A percentile compares a stretch with the other conserved stretches of the same genome.
phyloP scores from a whole-genome alignment of 768 basidiomycete species.

The Phanerochaete carnosa region DNA sequence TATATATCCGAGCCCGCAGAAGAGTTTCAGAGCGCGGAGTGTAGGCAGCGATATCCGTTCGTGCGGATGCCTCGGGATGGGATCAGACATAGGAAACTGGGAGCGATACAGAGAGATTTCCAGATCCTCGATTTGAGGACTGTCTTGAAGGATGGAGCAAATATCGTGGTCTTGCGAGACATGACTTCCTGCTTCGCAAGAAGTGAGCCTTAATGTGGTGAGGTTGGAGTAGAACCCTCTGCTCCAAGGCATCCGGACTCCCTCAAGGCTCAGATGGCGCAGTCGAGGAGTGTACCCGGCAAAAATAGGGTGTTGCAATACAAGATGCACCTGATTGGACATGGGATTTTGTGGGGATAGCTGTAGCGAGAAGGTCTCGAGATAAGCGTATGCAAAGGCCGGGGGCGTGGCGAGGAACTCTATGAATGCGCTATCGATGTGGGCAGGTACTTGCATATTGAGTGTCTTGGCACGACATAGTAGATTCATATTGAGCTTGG shows the following conservation, averaged over 20 bases:
- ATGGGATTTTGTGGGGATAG: neutral
- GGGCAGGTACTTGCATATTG: neutral
- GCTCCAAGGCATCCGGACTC: neutral
- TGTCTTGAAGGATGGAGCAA: neutral
- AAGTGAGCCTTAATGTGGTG: neutral
- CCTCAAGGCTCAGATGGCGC: neutral
- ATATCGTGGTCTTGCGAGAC: neutral
- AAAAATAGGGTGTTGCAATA: neutral
- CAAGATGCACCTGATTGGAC: neutral
- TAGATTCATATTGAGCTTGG: neutral
- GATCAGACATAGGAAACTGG: neutral
- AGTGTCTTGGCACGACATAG: neutral
- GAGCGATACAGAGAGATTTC: neutral
- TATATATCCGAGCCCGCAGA: neutral
- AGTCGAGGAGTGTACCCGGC: neutral
- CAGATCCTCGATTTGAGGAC: neutral
- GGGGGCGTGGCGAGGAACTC: neutral
- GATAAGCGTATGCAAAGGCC: neutral
- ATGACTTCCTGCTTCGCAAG: neutral
- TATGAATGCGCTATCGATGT: neutral
- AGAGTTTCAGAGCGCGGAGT: neutral
- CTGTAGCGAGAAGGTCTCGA: neutral
- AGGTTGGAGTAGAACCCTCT: neutral
- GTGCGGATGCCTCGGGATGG: neutral
- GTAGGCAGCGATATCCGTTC: neutral